phyloP scores from a whole-genome alignment of 1,284 basidiomycete genomes.

The Leucoagaricus sp. region DNA sequence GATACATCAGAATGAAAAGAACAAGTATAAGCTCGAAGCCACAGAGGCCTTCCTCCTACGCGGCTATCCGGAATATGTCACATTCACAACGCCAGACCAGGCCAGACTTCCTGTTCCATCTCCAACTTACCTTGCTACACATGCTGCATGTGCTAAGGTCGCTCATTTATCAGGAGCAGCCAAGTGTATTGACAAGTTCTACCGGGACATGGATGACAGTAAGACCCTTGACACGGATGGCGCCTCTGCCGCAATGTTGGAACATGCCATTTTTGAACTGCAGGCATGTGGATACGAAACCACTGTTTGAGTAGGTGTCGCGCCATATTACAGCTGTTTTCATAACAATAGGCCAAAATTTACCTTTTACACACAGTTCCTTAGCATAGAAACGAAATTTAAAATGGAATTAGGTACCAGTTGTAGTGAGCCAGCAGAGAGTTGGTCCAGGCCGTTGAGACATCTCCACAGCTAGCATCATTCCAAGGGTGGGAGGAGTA shows the following conservation, averaged over 20 bases:
- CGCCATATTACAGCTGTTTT: no score
- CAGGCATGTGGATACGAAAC: no score
- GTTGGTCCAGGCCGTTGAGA: no score
- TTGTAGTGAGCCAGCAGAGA: no score
- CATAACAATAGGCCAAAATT: no score
- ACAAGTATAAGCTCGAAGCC: constrained; percentile 20
- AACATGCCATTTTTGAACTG: no score
- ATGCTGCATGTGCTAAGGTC: constrained; percentile 37
- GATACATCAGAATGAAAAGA: not conserved
- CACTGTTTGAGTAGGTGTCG: no score
- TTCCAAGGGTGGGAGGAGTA: no score
- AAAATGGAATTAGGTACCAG: no score
- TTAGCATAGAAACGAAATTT: no score
- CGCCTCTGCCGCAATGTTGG: constrained; percentile 20
- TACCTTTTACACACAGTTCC: no score
- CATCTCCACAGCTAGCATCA: no score
- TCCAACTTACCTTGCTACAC: constrained; percentile 29
- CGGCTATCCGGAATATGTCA: constrained; percentile 21
- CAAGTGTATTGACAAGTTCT: constrained; percentile 31
- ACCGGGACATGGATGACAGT: constrained; percentile 33
- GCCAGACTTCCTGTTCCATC: constrained; percentile 24
- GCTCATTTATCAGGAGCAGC: constrained; percentile 38
- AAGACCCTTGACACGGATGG: constrained; percentile 26
- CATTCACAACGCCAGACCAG: constrained; percentile 23
- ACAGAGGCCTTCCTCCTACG: constrained; percentile 4